Evolutionary conservation across 2,329 filamentous ascomycete species (phyloP).

Genomic region (Huntiella abstrusa): DNA sequence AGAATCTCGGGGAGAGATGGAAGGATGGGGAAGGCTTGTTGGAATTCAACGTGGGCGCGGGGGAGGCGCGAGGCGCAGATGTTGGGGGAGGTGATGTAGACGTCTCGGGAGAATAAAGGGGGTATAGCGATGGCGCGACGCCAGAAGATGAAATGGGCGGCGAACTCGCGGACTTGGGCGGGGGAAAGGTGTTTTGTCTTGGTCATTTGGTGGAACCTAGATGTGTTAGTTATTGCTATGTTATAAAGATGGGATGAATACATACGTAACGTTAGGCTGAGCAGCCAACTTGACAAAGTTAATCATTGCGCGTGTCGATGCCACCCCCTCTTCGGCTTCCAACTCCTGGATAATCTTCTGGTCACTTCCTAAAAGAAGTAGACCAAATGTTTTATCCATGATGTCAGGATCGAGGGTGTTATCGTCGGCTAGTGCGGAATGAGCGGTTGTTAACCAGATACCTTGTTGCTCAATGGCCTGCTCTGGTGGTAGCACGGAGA

Average conservation of each 20-base stretch:
- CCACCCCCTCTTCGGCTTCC: constrained; percentile 57
- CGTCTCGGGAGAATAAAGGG: constrained; percentile 73
- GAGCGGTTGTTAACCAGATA: constrained; percentile 74
- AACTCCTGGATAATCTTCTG: constrained; percentile 55
- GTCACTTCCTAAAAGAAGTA: constrained; percentile 71
- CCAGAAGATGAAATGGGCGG: constrained; percentile 91
- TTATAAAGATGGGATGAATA: constrained; percentile 10
- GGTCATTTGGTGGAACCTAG: constrained; percentile 48
- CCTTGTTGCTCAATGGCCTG: constrained; percentile 53
- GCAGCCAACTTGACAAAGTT: constrained; percentile 57
- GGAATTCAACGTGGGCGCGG: constrained; percentile 52
- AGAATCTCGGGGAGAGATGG: constrained; percentile 75
- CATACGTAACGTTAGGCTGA: constrained; percentile 45
- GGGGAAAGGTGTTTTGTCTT: constrained; percentile 55
- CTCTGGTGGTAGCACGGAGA: constrained; percentile 51
- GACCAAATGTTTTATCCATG: constrained; percentile 68
- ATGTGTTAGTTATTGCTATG: not conserved
- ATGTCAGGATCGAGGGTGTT: constrained; percentile 45
- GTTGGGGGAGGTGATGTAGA: constrained; percentile 82
- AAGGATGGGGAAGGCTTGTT: constrained; percentile 61
- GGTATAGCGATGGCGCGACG: constrained; percentile 79
- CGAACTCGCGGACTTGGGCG: constrained; percentile 67
- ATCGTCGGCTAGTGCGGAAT: constrained; percentile 50
- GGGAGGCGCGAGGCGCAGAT: constrained; percentile 58
- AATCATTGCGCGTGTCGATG: constrained; percentile 57